Evolutionary conservation across 1,284 basidiomycete species (phyloP), one percentile per base, ranked within the genome.

Genomic region (Thecaphora frezii): DNA sequence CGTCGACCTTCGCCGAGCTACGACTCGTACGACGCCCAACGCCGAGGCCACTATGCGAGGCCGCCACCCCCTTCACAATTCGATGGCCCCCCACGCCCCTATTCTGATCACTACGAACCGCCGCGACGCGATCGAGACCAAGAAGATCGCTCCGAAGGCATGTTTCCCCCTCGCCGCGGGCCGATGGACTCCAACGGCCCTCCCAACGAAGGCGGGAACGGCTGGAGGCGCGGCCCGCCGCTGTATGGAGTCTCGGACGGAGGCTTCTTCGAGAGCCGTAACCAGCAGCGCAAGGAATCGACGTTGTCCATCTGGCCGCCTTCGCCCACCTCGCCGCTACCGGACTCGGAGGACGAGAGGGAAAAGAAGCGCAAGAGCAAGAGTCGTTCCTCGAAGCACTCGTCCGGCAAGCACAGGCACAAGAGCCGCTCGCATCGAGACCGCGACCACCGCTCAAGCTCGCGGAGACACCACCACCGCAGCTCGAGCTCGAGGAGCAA

Each of bases 261-360:
- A n/a, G 45, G 53, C 30, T 64, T 69, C 49, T 63, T 69, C 25
- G 46, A 49, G 44, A 59, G 57, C 4, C 62, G 69, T 44, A 58
- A 71, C 49, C 56, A 68, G 37, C 66, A 73, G 46, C 60, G 71
- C 25, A 69, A 70, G 38, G 52, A 63, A 24, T 63, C 63, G 5
- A 70, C 49, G 5, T 16, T 69, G 9, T 69, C 66, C 25, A 69
- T 73, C 45, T 73, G 71, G 71, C 71, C 71, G 8, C 53, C 57
- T 3, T 66, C 63, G 5, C 71, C 71, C 4, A 54, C 48, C 5
- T 58, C 62, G 30, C 66, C 69, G 1, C 62, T 54, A 1, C 48
- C 54, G 18, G 64, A 66, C 25, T 64, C 62, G 19, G 66, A 65
- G 7, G 58, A 64, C 8, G 70, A 73, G 40, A 48, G 58, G 18